Base-by-base conservation (phyloP, 805 yeast species). In the Grigorovia humatica region DNA sequence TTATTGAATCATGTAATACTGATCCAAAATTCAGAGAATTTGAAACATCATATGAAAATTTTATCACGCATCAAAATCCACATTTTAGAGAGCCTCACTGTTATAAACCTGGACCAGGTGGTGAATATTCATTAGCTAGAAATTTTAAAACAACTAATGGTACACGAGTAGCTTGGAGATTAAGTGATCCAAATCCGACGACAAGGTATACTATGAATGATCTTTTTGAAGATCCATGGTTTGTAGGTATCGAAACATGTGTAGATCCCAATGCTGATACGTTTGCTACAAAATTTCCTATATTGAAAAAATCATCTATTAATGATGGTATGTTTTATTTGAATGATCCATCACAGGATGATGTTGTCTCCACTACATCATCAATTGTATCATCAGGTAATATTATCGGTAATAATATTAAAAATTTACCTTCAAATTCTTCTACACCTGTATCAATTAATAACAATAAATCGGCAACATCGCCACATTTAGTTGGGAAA, bases 141-240 rank as follows among this genome's bases (percentile, higher is more conserved):
- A 81, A 76, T 55, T 81, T 77, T 66, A 77, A 77, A 38, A 74
- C 76, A 44, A 64, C 77, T 1, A 83, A 82, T 19, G 82, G 85
- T 27, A 79, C 90, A 2, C 73, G 93, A 58, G 80, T 75, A 9
- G 81, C 87, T 9, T 84, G 90, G 88, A 77, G 85, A 64, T 67
- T 85, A 47, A 78, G 84, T 61, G 89, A 85, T 59, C 88, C 88
- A 2, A 71, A 78, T 35, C 72, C 76, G 0, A 61, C 59, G 1
- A 71, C 77, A 8, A 71, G 95, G 54, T 80, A 80, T 61, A 72
- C 77, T 12, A 59, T 85, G 55, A 73, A 76, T 0, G 72, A 74
- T 18, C 66, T 85, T 32, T 79, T 81, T 54, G 61, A 72, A 2
- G 89, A 85, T 58, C 80, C 83, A 7, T 85, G 85, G 81, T 84